Evolutionary conservation across 2,329 filamentous ascomycete species (phyloP).

Genomic region (Apiospora sp.): DNA sequence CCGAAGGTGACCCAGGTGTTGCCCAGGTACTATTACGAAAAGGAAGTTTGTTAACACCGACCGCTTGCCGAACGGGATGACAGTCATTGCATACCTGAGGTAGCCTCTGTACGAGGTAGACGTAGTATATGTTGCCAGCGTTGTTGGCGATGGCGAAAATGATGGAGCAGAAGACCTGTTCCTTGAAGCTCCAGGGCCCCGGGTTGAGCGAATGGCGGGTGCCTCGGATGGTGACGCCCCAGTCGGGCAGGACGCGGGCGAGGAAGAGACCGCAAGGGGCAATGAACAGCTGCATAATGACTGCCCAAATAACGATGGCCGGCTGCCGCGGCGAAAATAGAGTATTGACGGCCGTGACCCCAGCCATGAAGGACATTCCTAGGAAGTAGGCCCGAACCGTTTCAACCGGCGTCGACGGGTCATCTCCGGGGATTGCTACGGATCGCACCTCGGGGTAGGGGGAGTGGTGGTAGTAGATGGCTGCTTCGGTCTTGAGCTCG

Average conservation of each 20-base stretch:
- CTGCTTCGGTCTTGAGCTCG: constrained; percentile 44
- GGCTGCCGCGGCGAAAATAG: constrained; percentile 66
- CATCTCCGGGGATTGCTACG: constrained; percentile 52
- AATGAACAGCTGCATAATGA: constrained; percentile 64
- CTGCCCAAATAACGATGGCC: constrained; percentile 59
- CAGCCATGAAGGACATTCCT: constrained; percentile 57
- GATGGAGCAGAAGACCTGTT: constrained; percentile 65
- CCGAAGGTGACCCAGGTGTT: constrained; percentile 57
- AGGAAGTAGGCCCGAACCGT: constrained; percentile 64
- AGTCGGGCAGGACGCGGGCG: constrained; percentile 60
- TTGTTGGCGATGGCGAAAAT: constrained; percentile 63
- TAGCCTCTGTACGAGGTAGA: not conserved
- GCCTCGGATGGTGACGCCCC: constrained; percentile 54
- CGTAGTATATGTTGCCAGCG: constrained; percentile 43
- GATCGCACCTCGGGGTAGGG: constrained; percentile 61
- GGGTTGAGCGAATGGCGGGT: constrained; percentile 44
- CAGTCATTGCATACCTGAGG: too few species aligned
- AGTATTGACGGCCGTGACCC: constrained; percentile 62
- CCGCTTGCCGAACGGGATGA: too few species aligned
- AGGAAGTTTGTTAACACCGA: too few species aligned
- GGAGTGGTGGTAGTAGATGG: constrained; percentile 61
- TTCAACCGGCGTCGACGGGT: constrained; percentile 47
- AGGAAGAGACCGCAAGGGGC: constrained; percentile 62
- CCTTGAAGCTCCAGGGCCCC: constrained; percentile 61
- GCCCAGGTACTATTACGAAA: too few species aligned